Evolutionary conservation across 1,284 basidiomycete genomes (phyloP).

Genomic region (Gastroboletus turbinatus): DNA sequence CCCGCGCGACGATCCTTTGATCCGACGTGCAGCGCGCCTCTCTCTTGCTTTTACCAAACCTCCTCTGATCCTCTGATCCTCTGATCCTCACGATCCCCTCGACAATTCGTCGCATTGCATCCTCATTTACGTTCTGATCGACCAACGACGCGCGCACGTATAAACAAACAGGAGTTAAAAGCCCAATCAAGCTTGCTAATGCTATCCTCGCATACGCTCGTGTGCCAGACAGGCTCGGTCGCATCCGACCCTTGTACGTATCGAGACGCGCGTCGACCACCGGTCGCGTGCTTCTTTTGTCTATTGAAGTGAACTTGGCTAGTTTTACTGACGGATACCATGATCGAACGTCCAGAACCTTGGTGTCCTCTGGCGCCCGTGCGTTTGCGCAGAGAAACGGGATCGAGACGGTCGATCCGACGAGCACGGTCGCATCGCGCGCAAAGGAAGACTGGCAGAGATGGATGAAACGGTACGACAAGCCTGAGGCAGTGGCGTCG

Average conservation of each 20-base stretch:
- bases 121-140: background rate
- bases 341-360: slow-evolving; percentile 33
- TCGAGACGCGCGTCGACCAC: background rate
- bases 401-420: slow-evolving; percentile 39
- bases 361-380: slow-evolving; percentile 54
- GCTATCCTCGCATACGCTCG: slow-evolving; percentile 54
- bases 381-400: slow-evolving; percentile 42
- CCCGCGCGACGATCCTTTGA: slow-evolving; percentile 6
- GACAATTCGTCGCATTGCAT: background rate
- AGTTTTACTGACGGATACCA: background rate
- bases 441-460: slow-evolving; percentile 55
- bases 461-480: slow-evolving; percentile 51
- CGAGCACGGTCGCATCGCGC: slow-evolving; percentile 47
- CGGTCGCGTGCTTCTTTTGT: background rate
- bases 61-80: too few species aligned
- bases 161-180: slow-evolving; percentile 51
- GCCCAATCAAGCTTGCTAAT: slow-evolving; percentile 62
- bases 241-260: slow-evolving; percentile 62
- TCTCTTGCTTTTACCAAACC: background rate
- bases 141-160: background rate
- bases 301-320: background rate
- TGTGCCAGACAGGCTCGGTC: slow-evolving; percentile 51
- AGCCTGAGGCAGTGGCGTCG: background rate
- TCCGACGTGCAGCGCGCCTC: slow-evolving; percentile 1
- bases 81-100: background rate